These are phyloP conservation scores for Penstemon newberryi DNA, from an alignment of 257 asterid species.

Conservation along the genomic window DNA sequence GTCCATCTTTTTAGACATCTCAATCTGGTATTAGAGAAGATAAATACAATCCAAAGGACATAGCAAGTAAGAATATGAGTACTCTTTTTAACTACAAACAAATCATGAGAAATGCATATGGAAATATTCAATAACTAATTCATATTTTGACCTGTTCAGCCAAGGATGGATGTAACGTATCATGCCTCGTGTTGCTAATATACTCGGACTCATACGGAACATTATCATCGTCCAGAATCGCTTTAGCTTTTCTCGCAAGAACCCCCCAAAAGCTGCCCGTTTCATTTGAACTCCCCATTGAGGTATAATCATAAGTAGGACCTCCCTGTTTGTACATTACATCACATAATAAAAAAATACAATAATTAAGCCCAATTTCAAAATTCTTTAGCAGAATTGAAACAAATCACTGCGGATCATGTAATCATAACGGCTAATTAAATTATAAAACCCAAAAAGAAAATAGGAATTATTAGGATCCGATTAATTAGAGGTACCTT, in stretches of 20 bases:
- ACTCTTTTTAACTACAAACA: no score
- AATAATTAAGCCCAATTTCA: no score
- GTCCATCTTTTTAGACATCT: conserved; percentile 42
- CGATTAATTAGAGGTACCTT: not conserved
- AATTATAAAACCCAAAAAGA: not conserved
- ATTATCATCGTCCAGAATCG: conserved; percentile 43
- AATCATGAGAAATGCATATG: not conserved
- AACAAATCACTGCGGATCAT: no score
- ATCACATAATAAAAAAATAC: not conserved
- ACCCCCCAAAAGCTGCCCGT: conserved; percentile 89
- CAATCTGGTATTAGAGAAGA: conserved; percentile 19
- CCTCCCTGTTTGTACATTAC: conserved; percentile 39
- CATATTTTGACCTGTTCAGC: conserved; percentile 17
- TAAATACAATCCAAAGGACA: no score
- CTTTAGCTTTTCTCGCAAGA: conserved; percentile 84
- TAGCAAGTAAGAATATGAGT: no score
- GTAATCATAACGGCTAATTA: not conserved
- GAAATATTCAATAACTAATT: not conserved
- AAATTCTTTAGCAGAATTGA: no score
- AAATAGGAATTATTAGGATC: not conserved
- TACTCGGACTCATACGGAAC: conserved; percentile 23
- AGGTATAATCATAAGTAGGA: conserved; percentile 57
- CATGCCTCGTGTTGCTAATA: not conserved
- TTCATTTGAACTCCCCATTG: conserved; percentile 60
- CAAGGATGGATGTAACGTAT: not conserved